Evolutionary conservation across 2,329 filamentous ascomycete species (phyloP), one percentile per base, ranked within the genome.

Genomic region (Dendrostoma leiphaemia): DNA sequence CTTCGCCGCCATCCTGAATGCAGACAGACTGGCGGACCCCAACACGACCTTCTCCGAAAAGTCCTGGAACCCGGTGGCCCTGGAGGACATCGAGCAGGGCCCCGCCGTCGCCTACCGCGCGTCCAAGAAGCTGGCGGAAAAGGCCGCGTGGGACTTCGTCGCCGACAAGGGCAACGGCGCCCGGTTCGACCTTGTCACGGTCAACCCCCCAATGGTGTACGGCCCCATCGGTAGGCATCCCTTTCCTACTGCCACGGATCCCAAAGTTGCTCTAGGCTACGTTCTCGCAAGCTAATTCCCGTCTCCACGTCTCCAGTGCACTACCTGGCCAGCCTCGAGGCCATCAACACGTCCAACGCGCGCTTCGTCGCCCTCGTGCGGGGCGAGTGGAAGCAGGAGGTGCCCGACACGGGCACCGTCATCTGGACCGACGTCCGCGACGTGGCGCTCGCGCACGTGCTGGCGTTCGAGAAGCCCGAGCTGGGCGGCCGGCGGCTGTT

Each of bases 391-490:
- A 76, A 73, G 64, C 60, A 64, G 23, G 64, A 61, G 31, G 69
- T 83, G 48, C 73, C 78, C 5, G 48, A 68, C 1, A 71, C 69
- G 10, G 74, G 73, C 12, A 66, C 64, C 7, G 67, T 69, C 37
- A 68, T 78, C 51, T 83, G 76, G 75, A 70, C 82, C 34, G 81
- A 84, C 63, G 81, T 84, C 31, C 72, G 81, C 24, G 81, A 84
- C 61, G 74, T 79, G 0, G 81, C 81, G 1, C 61, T 62, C 43
- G 80, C 79, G 7, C 81, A 84, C 61, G 67, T 84, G 19, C 67
- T 70, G 45, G 80, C 80, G 2, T 65, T 82, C 48, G 79, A 82
- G 66, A 65, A 67, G 51, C 67, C 73, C 4, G 72, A 70, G 38
- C 77, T 76, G 0, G 74, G 72, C 24, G 80, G 80, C 17, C 72